Percentiles rank a stretch among this genome's conserved stretches.
These are phyloP conservation scores for Cutaneotrichosporon cavernicola DNA, from an alignment of 1,284 basidiomycete species.

Conservation along the genomic window DNA sequence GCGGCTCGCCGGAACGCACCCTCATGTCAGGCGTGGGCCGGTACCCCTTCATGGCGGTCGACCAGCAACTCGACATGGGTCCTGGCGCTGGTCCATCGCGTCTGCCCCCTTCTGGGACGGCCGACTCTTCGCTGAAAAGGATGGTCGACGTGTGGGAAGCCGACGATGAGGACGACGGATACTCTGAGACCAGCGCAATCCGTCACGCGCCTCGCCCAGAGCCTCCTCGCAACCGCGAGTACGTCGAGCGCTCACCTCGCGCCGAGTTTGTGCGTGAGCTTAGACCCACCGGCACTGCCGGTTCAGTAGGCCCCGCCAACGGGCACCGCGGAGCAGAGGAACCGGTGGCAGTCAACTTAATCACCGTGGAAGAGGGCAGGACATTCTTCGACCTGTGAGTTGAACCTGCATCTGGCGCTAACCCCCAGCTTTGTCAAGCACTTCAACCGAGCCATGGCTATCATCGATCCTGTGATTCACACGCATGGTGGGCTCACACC, in stretches of 20 bases:
- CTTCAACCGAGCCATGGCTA: constrained; percentile 32
- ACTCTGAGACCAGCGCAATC: constrained; percentile 18
- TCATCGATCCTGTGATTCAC: constrained; percentile 35
- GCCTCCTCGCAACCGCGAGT: constrained; percentile 3
- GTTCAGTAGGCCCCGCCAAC: neutral
- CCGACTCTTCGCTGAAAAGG: constrained; percentile 23
- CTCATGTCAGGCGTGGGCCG: constrained; percentile 18
- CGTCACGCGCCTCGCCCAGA: neutral
- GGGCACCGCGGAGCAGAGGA: constrained; percentile 21
- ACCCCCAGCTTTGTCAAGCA: constrained; percentile 32
- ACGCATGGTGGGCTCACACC: constrained; percentile 23
- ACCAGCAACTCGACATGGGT: constrained; percentile 5
- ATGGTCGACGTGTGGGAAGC: constrained; percentile 31
- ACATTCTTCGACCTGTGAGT: constrained; percentile 37
- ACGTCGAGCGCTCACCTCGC: constrained; percentile 5
- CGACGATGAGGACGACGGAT: constrained; percentile 23
- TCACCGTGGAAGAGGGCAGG: constrained; percentile 34
- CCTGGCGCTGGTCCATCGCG: constrained; percentile 1
- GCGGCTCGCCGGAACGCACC: constrained; percentile 17
- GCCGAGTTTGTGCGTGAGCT: constrained; percentile 7
- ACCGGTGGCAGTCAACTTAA: constrained; percentile 34
- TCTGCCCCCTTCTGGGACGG: constrained; percentile 11
- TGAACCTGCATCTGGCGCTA: neutral
- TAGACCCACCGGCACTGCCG: constrained; percentile 2
- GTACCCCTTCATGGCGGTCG: constrained; percentile 26